These are phyloP conservation scores for Pleurotus salmoneostramineus DNA, from an alignment of 768 basidiomycete species.

Conservation along the genomic window DNA sequence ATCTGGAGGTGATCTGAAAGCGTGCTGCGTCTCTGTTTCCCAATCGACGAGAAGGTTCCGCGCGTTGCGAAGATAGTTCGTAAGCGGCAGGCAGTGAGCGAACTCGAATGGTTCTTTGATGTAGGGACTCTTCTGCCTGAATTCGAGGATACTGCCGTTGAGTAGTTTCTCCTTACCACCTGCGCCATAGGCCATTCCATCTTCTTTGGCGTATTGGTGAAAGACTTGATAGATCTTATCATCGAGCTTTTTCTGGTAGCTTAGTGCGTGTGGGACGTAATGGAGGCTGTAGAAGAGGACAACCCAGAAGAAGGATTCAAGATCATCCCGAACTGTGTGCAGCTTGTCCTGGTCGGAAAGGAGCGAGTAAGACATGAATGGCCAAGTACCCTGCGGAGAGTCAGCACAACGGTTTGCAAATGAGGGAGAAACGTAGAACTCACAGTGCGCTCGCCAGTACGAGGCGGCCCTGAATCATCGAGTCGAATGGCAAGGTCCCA, in stretches of 20 bases:
- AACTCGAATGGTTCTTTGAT: no score
- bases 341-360: neutral
- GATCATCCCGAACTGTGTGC: conserved; percentile 12
- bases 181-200: no score
- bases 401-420: neutral
- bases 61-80: no score
- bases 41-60: no score
- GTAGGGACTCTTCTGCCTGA: no score
- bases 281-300: conserved; percentile 12
- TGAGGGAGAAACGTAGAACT: neutral
- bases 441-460: conserved; percentile 3
- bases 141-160: no score
- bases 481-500: conserved; percentile 7
- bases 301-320: conserved; percentile 16
- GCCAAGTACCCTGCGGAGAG: conserved; percentile 12
- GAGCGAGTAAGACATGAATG: conserved; percentile 13
- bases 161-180: no score
- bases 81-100: no score
- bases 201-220: no score
- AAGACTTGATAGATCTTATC: no score
- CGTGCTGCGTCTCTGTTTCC: no score
- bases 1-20: no score
- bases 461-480: neutral
- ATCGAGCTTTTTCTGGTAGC: neutral
- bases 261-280: conserved; percentile 13